Percentiles rank a stretch among this genome's conserved stretches.
These are phyloP conservation scores for Escovopsis sp. DNA, from an alignment of 2,329 filamentous ascomycete genomes.

Conservation along the genomic window DNA sequence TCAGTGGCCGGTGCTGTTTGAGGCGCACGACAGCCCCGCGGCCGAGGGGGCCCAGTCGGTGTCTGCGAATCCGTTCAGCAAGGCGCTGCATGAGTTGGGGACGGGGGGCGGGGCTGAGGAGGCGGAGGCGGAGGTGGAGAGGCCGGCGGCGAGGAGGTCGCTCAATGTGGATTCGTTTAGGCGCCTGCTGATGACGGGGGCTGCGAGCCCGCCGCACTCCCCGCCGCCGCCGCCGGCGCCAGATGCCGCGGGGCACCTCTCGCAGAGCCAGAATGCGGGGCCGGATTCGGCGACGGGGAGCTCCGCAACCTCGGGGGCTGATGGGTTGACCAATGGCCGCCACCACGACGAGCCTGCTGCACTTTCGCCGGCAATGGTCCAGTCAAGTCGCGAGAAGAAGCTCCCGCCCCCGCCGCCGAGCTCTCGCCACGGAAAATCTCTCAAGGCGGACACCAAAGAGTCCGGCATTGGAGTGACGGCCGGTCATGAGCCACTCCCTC, in stretches of 20 bases:
- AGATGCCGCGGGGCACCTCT: background rate
- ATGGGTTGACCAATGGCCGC: too few relatives aligned
- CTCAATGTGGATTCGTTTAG: conserved; percentile 70
- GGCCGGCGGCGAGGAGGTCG: conserved; percentile 24
- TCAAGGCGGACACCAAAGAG: conserved; percentile 26
- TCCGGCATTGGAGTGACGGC: conserved; percentile 10
- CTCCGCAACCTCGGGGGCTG: background rate
- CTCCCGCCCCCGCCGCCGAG: conserved; percentile 58
- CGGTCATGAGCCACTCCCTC: conserved; percentile 1
- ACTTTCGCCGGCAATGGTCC: background rate
- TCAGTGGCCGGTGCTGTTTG: background rate
- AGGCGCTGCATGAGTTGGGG: conserved; percentile 31
- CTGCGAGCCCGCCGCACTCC: conserved; percentile 23
- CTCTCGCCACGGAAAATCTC: conserved; percentile 64
- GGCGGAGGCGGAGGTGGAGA: conserved; percentile 19
- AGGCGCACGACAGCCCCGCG: background rate
- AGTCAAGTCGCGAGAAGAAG: conserved; percentile 32
- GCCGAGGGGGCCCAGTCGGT: conserved; percentile 5
- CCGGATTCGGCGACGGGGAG: background rate
- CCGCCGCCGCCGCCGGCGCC: background rate
- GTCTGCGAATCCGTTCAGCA: conserved; percentile 35
- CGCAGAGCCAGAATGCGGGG: background rate
- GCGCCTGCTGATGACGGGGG: conserved; percentile 60
- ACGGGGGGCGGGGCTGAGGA: conserved; percentile 16
- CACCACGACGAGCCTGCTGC: background rate